Evolutionary conservation across 345 rosid species (phyloP).

Genomic region (Eucalyptus erythrocorys): DNA sequence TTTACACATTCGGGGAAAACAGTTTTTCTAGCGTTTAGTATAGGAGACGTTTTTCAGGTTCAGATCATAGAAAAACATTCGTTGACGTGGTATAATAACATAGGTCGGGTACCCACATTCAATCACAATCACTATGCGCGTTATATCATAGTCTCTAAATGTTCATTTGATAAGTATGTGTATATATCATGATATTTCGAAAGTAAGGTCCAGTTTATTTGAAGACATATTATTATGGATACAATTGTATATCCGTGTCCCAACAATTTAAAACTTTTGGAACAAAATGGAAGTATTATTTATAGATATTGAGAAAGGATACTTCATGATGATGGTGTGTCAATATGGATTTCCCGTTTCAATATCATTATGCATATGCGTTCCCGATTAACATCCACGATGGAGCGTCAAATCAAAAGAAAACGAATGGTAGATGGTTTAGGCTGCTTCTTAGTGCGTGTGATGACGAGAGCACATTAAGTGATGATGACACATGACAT

Average conservation of each 20-base stretch:
- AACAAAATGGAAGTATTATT: not conserved
- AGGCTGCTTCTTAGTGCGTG: not conserved
- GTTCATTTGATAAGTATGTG: not conserved
- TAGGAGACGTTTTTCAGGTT: not conserved
- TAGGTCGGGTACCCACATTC: not conserved
- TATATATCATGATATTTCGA: not conserved
- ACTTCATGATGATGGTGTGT: not conserved
- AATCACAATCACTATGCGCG: not conserved
- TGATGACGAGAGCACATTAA: not conserved
- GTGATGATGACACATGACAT: not conserved
- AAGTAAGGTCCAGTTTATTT: not conserved
- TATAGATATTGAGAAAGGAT: not conserved
- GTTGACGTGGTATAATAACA: not conserved
- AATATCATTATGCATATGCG: not conserved
- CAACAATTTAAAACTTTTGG: not conserved
- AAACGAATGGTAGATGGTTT: not conserved
- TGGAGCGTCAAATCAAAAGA: not conserved
- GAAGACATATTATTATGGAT: not conserved
- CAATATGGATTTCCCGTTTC: not conserved
- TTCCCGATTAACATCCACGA: not conserved
- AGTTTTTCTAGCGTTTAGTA: not conserved
- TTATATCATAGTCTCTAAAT: not conserved
- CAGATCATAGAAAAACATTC: not conserved
- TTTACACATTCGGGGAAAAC: not conserved
- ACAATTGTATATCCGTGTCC: not conserved